Base-by-base conservation (phyloP, 345 rosid species). In the Euphorbia lathyris region DNA sequence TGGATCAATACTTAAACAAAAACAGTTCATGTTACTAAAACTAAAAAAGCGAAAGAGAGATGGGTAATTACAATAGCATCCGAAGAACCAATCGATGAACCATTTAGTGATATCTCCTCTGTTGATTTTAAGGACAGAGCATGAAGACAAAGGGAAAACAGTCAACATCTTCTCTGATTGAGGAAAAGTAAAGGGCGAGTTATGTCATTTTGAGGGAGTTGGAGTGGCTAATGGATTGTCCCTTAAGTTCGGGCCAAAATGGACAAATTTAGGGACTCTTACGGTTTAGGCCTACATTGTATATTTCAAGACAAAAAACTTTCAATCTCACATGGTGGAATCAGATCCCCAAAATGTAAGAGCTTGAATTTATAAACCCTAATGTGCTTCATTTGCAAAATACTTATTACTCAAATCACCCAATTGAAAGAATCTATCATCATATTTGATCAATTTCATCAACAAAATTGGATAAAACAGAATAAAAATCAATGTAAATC, bases 61-160 rank as follows among this genome's bases (percentile, higher is more conserved):
- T 19, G 30, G 38, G 20, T 26, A 72, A 80, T 76, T 48, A 90
- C 97, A 67, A 94, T 90, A 61, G 95, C 96, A 77, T 93, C 98
- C 66, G 90, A 83, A 22, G 94, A 83, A 63, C 85, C 81, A 62
- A 76, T 89, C 92, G 13, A 83, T 73, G 66, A 76, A 93, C 98
- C 98, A 91, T 64, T 74, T 56, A 57, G 98, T 89, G 84, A 93
- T 88, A 56, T 93, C 97, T 0, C 98, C 98, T 61, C 87, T 85
- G 53, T 75, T 76, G 76, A 93, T 87, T 63, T 84, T 80, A 60
- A 93, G 89, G 27, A 82, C 48, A 30, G 66, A 67, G 8, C 90
- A 69, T 23, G 84, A n/a, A n/a, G n/a, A n/a, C n/a, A n/a, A n/a
- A n/a, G n/a, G n/a, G n/a, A n/a, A n/a, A n/a, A n/a, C n/a, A n/a